Conservation (phyloP, 2,329 filamentous ascomycete species). For the Ceratocystis papillata region DNA sequence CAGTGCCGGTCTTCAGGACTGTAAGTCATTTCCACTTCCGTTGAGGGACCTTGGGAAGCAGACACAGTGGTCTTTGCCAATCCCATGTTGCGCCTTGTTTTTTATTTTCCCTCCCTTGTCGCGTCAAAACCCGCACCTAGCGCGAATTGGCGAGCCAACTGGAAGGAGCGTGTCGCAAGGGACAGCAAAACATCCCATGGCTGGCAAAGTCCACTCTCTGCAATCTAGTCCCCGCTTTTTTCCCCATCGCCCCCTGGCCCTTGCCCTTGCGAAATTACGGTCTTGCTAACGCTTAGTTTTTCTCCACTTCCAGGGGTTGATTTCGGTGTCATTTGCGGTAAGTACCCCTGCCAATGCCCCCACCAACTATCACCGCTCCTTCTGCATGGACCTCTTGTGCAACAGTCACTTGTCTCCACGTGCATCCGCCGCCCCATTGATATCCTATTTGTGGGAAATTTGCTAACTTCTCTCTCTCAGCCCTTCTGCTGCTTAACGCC, state of each 20-base stretch:
- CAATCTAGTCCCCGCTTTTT: background rate
- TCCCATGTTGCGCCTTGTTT: background rate
- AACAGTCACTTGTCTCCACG: conserved; percentile 6
- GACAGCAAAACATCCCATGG: background rate
- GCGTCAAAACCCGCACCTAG: background rate
- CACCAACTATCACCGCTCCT: background rate
- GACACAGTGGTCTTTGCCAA: background rate
- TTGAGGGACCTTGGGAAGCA: too few species aligned
- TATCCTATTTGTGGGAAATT: background rate
- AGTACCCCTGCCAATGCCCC: background rate
- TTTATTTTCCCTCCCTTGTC: background rate
- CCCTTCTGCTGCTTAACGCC: conserved; percentile 71
- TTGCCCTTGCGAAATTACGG: background rate
- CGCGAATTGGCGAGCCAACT: conserved; percentile 8
- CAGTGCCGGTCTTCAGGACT: conserved; percentile 24
- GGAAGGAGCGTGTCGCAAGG: background rate
- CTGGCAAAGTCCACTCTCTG: background rate
- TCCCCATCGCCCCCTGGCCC: background rate
- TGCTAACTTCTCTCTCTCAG: background rate
- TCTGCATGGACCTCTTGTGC: conserved; percentile 6
- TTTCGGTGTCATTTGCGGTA: conserved; percentile 75
- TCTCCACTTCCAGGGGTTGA: conserved; percentile 51
- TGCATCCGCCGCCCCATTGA: background rate
- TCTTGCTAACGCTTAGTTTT: conserved; percentile 21
- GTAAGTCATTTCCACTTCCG: conserved; percentile 14